phyloP scores from a whole-genome alignment of 2,329 filamentous ascomycete species.

The Xylaria sp. region DNA sequence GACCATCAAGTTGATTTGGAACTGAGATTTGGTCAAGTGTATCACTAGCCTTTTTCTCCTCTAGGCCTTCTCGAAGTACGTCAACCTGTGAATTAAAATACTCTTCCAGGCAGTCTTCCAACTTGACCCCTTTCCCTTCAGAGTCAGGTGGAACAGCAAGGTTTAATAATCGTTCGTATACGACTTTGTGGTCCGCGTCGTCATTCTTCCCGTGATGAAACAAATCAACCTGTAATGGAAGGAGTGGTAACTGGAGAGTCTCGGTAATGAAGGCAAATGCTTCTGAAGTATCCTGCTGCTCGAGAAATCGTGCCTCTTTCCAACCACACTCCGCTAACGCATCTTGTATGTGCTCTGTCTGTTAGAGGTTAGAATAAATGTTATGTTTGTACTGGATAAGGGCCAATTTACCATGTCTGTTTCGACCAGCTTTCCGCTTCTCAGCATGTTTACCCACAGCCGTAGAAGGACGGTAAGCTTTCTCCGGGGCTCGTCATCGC shows the following conservation, averaged over 20 bases:
- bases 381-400: background rate
- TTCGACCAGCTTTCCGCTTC: conserved; percentile 85
- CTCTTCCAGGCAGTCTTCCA: conserved; percentile 91
- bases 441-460: conserved; percentile 92
- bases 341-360: conserved; percentile 86
- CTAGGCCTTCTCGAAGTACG: conserved; percentile 77
- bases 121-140: conserved; percentile 74
- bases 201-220: conserved; percentile 90
- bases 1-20: conserved; percentile 38
- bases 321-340: conserved; percentile 87
- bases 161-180: conserved; percentile 90
- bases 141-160: conserved; percentile 85
- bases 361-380: conserved; percentile 43
- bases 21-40: conserved; percentile 50
- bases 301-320: conserved; percentile 78
- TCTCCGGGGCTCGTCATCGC: conserved; percentile 72
- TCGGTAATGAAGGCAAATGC: conserved; percentile 96
- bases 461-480: conserved; percentile 82
- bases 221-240: conserved; percentile 92
- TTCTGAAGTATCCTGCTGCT: conserved; percentile 95
- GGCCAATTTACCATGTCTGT: conserved; percentile 75
- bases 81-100: conserved; percentile 97
- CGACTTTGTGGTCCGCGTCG: conserved; percentile 90
- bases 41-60: conserved; percentile 58
- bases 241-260: conserved; percentile 83